A percentile compares a stretch with the other conserved stretches of the same genome.
Evolutionary conservation across 148 eudicot species (phyloP).

Genomic region (Rhododendron mucronatum): DNA sequence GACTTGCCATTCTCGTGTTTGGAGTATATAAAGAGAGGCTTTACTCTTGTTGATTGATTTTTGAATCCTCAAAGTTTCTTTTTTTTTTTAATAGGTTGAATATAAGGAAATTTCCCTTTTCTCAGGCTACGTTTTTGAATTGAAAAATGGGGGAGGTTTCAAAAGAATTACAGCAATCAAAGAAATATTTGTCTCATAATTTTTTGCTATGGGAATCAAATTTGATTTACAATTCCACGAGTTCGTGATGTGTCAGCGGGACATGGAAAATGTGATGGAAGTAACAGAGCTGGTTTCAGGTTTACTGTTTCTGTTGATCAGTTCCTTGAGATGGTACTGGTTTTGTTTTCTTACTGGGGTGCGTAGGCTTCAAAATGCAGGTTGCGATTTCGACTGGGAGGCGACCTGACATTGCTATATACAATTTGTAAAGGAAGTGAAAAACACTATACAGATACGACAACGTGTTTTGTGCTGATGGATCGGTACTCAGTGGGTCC

Average conservation of each 20-base stretch:
- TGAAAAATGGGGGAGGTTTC: not conserved
- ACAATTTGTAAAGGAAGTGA: not conserved
- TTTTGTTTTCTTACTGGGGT: not conserved
- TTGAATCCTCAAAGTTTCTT: not conserved
- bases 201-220: not conserved
- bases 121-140: not conserved
- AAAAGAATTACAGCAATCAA: not conserved
- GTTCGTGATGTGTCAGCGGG: not conserved
- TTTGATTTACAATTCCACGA: not conserved
- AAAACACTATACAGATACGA: not conserved
- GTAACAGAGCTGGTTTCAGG: not conserved
- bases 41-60: conserved; percentile 41
- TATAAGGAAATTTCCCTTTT: not conserved
- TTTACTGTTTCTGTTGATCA: not conserved
- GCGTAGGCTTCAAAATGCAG: not conserved
- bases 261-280: not conserved
- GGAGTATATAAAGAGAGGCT: conserved; percentile 62
- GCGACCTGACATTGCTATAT: not conserved
- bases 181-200: not conserved
- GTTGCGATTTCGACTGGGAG: not conserved
- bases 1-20: conserved; percentile 71
- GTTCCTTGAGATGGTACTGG: not conserved
- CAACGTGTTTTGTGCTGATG: not conserved
- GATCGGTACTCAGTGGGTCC: not conserved
- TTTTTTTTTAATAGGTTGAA: not conserved